Evolutionary conservation across 2,329 filamentous ascomycete species (phyloP).

Genomic region (Lachnellula arida): DNA sequence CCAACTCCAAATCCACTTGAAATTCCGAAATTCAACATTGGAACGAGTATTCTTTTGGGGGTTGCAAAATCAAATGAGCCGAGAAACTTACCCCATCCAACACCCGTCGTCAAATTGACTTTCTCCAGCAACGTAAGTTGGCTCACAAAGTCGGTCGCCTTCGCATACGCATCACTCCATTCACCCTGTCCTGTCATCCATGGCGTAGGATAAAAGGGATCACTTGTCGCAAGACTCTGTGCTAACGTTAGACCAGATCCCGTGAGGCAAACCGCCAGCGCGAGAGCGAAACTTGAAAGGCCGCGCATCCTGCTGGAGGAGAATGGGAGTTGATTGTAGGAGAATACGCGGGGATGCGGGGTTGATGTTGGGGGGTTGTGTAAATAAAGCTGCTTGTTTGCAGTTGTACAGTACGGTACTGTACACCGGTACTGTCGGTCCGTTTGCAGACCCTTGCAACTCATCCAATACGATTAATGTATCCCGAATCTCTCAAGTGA

Average conservation of each 20-base stretch:
- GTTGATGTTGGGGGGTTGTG: background rate
- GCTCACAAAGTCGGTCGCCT: constrained; percentile 63
- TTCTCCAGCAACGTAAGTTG: constrained; percentile 78
- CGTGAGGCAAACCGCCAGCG: background rate
- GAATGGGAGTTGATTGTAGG: background rate
- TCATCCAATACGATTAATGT: no score
- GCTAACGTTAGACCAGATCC: background rate
- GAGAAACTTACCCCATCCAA: constrained; percentile 31
- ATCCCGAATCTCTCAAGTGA: no score
- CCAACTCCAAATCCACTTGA: background rate
- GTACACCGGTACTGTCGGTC: no score
- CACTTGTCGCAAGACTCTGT: background rate
- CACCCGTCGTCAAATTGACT: constrained; percentile 90
- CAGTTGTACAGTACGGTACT: no score
- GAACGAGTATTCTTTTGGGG: background rate
- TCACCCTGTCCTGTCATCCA: constrained; percentile 26
- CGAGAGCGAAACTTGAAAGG: background rate
- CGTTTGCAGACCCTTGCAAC: no score
- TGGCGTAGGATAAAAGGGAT: constrained; percentile 29
- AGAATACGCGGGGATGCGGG: background rate
- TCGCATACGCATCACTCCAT: constrained; percentile 69
- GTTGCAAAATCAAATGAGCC: background rate
- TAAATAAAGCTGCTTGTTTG: no score
- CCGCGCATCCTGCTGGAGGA: background rate
- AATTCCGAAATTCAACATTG: no score